Evolutionary conservation across 2,329 filamentous ascomycete species (phyloP).

Genomic region (Helotiales sp.): DNA sequence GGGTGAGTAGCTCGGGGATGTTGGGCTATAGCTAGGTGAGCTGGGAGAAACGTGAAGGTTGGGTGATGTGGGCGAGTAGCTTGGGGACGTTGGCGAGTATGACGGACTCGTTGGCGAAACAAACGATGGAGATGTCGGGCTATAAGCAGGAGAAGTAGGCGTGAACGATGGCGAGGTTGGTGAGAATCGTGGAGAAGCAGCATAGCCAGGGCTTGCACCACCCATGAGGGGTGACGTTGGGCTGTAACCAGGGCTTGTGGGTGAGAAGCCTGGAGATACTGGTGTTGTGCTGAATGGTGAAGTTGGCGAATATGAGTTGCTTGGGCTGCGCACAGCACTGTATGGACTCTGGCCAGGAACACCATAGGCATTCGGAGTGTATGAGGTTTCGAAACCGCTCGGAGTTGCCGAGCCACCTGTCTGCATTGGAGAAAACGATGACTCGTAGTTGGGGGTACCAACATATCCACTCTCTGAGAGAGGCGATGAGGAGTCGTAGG

Average conservation of each 20-base stretch:
- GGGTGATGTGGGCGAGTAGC: conserved; percentile 71
- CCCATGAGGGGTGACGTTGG: conserved; percentile 59
- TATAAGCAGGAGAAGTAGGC: conserved; percentile 36
- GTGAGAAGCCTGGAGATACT: conserved; percentile 48
- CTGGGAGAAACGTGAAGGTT: conserved; percentile 51
- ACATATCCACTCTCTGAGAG: conserved; percentile 71
- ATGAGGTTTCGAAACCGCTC: conserved; percentile 62
- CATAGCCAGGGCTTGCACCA: conserved; percentile 51
- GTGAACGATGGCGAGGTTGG: conserved; percentile 50
- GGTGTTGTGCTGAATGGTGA: conserved; percentile 55
- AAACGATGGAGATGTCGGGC: conserved; percentile 36
- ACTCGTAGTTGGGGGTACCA: conserved; percentile 58
- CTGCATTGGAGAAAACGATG: conserved; percentile 76
- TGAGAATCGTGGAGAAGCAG: conserved; percentile 54
- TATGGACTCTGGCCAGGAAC: conserved; percentile 35
- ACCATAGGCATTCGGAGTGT: conserved; percentile 67
- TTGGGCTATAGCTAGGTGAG: conserved; percentile 34
- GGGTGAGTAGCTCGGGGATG: conserved; percentile 33
- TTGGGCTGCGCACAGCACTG: conserved; percentile 47
- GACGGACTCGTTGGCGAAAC: conserved; percentile 70
- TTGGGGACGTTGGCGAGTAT: conserved; percentile 73
- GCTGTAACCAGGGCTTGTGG: conserved; percentile 36
- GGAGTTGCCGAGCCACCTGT: conserved; percentile 71
- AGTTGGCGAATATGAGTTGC: conserved; percentile 68
- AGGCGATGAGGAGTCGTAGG: conserved; percentile 86